Conservation (phyloP, 1,139 yeast species). For the Schizosaccharomyces versatilis region DNA sequence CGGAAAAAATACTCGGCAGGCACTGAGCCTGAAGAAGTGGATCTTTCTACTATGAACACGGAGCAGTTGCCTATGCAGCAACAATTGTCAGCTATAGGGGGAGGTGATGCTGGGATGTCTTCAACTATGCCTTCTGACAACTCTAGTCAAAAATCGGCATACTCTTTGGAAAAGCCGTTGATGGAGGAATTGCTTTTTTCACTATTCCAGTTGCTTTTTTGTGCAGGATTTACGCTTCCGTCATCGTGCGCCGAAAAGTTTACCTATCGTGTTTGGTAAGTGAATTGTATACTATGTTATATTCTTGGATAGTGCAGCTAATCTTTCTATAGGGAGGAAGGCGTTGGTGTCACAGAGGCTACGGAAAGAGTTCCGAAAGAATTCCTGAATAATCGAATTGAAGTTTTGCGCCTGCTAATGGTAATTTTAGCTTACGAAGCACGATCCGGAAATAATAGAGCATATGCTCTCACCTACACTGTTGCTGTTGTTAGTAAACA, state of each 20-base stretch:
- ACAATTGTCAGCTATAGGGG: not conserved
- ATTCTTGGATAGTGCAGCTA: not conserved
- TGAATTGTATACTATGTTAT: not conserved
- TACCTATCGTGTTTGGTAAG: not conserved
- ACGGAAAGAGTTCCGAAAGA: not conserved
- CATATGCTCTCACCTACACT: not conserved
- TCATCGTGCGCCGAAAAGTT: not conserved
- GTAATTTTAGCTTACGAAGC: not conserved
- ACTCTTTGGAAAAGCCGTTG: not conserved
- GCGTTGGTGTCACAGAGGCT: not conserved
- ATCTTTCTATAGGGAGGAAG: not conserved
- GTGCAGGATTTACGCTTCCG: not conserved
- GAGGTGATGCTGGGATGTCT: too few relatives aligned
- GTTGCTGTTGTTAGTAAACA: slow-evolving; percentile 19
- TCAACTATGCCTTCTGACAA: not conserved
- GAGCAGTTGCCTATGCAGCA: not conserved
- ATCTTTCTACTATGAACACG: not conserved
- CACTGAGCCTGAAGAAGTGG: not conserved
- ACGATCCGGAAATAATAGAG: not conserved
- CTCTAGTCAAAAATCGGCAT: not conserved
- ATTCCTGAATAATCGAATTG: not conserved
- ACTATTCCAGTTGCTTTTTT: slow-evolving; percentile 36
- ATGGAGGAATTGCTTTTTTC: slow-evolving; percentile 22
- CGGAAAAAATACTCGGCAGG: not conserved
- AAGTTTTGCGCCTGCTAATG: not conserved